phyloP scores from a whole-genome alignment of 2,329 filamentous ascomycete genomes.

The Neurospora sp. region DNA sequence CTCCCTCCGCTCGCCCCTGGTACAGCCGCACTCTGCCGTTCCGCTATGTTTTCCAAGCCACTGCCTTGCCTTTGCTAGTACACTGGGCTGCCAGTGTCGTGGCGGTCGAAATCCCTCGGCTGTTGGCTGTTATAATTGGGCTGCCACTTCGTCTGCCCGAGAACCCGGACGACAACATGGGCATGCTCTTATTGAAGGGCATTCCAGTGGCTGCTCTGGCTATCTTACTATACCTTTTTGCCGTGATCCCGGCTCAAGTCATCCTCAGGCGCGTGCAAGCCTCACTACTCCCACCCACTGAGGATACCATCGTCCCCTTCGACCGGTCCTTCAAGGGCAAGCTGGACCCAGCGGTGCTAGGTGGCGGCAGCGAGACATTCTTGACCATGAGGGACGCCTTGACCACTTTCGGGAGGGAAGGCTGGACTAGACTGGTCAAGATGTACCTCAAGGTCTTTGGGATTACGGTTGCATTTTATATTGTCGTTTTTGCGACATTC shows the following conservation, averaged over 20 bases:
- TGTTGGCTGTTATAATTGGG: slow-evolving; percentile 36
- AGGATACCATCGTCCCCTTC: slow-evolving; percentile 80
- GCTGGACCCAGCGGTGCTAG: slow-evolving; percentile 64
- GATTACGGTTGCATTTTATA: slow-evolving; percentile 38
- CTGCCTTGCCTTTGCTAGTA: slow-evolving; percentile 56
- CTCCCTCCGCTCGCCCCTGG: slow-evolving; percentile 53
- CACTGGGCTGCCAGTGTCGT: slow-evolving; percentile 50
- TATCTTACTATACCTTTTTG: slow-evolving; percentile 45
- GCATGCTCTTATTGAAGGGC: slow-evolving; percentile 26
- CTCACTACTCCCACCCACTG: slow-evolving; percentile 70
- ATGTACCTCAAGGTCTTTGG: slow-evolving; percentile 63
- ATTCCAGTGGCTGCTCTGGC: slow-evolving; percentile 35
- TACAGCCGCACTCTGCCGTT: slow-evolving; percentile 61
- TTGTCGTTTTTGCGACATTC: slow-evolving; percentile 32
- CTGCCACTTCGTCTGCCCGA: slow-evolving; percentile 24
- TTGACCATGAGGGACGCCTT: slow-evolving; percentile 68
- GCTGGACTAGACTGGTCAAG: slow-evolving; percentile 64
- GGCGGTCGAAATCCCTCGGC: slow-evolving; percentile 35
- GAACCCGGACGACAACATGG: slow-evolving; percentile 21
- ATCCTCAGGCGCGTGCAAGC: slow-evolving; percentile 77
- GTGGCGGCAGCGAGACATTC: slow-evolving; percentile 50
- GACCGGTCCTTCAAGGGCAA: slow-evolving; percentile 77
- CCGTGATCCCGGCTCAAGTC: slow-evolving; percentile 67
- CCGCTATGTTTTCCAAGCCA: slow-evolving; percentile 54
- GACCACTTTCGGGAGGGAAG: slow-evolving; percentile 63